Evolutionary conservation across 495 filamentous ascomycete genomes (phyloP), one percentile per base, ranked within the genome.

Genomic region (Platismatia glauca): DNA sequence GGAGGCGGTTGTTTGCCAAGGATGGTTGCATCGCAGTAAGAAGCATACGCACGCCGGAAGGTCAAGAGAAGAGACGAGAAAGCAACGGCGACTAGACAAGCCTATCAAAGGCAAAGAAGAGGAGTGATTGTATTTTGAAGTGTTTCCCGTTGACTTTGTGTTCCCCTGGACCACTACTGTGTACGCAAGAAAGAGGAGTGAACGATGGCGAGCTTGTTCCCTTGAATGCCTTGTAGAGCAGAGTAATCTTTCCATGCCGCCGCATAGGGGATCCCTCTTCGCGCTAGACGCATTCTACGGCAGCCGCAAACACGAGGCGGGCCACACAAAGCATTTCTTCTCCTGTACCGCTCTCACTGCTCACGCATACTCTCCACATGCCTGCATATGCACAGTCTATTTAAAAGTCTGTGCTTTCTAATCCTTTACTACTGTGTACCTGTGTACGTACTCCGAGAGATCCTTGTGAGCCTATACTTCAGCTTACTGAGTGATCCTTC

Each of bases 51-150:
- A 16, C 11, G 7, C 9, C 24, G 12, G 22, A 50, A 34, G 20
- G 39, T 8, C n/a, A 37, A 66, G 43, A 34, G 57, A 65, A 66
- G 39, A 4, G 31, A 37, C 64, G 43, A 34, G 57, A 65, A 66
- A 48, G 39, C 66, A 33, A 16, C n/a, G n/a, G n/a, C n/a, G n/a
- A n/a, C n/a, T n/a, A 58, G 33, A 39, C 58, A 63, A 60, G 58
- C 63, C 48, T 66, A 46, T 66, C 67, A 43, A 65, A 64, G 63
- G 62, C 66, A 62, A 57, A 57, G 41, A 43, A 60, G 11, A 11
- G 22, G 18, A 55, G 35, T n/a, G n/a, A n/a, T n/a, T n/a, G 13
- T 11, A 38, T 24, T 29, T 11, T 31, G 27, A 43, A 15, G 35
- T 13, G 38, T n/a, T n/a, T n/a, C n/a, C n/a, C n/a, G n/a, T n/a